Base-by-base conservation (phyloP, 148 eudicot genomes). In the Beta vulgaris region DNA sequence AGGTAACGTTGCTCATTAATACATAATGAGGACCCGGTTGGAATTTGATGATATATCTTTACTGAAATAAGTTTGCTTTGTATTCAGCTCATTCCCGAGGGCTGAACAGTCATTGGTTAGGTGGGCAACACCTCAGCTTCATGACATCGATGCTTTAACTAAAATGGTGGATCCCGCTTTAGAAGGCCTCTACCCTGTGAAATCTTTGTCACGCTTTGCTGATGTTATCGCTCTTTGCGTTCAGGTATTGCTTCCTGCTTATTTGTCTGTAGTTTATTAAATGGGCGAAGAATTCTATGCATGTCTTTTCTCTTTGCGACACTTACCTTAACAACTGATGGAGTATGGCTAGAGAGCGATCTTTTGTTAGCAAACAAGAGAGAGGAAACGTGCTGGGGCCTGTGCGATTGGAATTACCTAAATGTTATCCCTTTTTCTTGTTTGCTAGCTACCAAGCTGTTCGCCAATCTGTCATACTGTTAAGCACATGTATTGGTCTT, bases 121-220 rank as follows among this genome's bases (percentile, higher is more conserved):
- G 53, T 93, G 98, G 98, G 98, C 98, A 19, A 89, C 98, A 44
- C 98, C 98, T 76, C 98, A 93, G 87, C 94, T 93, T 68, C 98
- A 93, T 77, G 98, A 93, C 77, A 91, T 91, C 46, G 98, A 93
- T 74, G 87, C 97, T 71, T 80, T 93, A 77, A 76, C 92, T 23
- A 93, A 89, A 81, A 93, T 93, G 98, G 97, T 91, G 67, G 98
- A 93, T 75, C 98, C 98, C 23, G 76, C 89, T 54, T 88, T 93
- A 12, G 82, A 91, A 76, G 97, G 97, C 74, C 91, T 93, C 37
- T 93, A 89, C 55, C 97, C 98, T 0, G 94, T 91, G 51, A 93
- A 93, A 85, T 93, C 98, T 63, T 83, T 93, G 72, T 91, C 97
- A 18, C 94, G 97, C 26, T 93, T 93, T 76, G 98, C 98, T 48